Evolutionary conservation across 306 rosid species (phyloP).

Genomic region (apple (Malus domestica)): ASM211411v1 NC_041799.1:41661001-41661500

Average conservation of each 20-base stretch:
- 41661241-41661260: slow-evolving; percentile 13
- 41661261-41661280: slow-evolving; percentile 29
- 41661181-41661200: slow-evolving; percentile 5
- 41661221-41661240: slow-evolving; percentile 21
- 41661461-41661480: too few species aligned
- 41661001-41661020: slow-evolving; percentile 94
- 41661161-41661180: slow-evolving; percentile 2
- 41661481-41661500: background rate
- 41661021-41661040: slow-evolving; percentile 73
- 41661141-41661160: slow-evolving; percentile 27
- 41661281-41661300: slow-evolving; percentile 36
- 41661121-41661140: slow-evolving; percentile 22
- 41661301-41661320: slow-evolving; percentile 5
- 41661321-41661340: slow-evolving; percentile 11
- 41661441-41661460: slow-evolving; percentile 12
- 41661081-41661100: background rate
- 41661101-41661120: slow-evolving; percentile 31
- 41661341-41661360: slow-evolving; percentile 8
- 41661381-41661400: slow-evolving; percentile 21
- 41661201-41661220: slow-evolving; percentile 23
- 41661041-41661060: slow-evolving; percentile 25
- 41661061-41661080: slow-evolving; percentile 21
- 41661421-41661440: slow-evolving; percentile 24
- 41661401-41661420: slow-evolving; percentile 13
- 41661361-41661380: slow-evolving; percentile 5